Percentiles rank a stretch among this genome's conserved stretches.
Evolutionary conservation across 2,329 filamentous ascomycete species (phyloP).

Genomic region (Sarocladium brachiariae): DNA sequence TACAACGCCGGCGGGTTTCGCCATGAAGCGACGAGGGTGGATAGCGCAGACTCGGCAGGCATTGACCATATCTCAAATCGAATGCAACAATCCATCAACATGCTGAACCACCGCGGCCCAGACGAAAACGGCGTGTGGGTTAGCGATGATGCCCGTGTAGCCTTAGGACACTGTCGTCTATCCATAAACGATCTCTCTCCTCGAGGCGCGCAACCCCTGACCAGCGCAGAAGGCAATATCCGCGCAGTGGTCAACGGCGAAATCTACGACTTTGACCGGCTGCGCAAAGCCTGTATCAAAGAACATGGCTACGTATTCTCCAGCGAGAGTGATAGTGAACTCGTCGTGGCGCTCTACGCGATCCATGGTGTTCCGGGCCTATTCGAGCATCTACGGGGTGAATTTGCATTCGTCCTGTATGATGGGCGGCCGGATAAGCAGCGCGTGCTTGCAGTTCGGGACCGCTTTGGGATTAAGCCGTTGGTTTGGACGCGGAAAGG

Average conservation of each 20-base stretch:
- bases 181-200: constrained; percentile 45
- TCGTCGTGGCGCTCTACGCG: constrained; percentile 46
- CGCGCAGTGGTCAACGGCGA: constrained; percentile 55
- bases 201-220: constrained; percentile 40
- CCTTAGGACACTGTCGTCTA: constrained; percentile 39
- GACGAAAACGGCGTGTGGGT: constrained; percentile 24
- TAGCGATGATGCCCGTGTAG: constrained; percentile 13
- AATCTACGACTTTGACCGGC: constrained; percentile 46
- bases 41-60: too few species aligned
- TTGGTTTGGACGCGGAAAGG: constrained; percentile 40
- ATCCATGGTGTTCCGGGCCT: constrained; percentile 33
- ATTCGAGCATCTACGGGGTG: constrained; percentile 40
- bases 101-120: constrained; percentile 24
- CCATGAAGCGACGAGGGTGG: not conserved
- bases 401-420: constrained; percentile 47
- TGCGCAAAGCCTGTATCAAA: constrained; percentile 29
- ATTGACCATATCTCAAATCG: too few species aligned
- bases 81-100: constrained; percentile 18
- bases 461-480: constrained; percentile 52
- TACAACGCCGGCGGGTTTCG: too few species aligned
- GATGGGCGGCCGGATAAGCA: constrained; percentile 31
- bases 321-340: constrained; percentile 41
- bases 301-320: constrained; percentile 36
- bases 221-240: constrained; percentile 29
- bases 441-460: constrained; percentile 39